These are phyloP conservation scores for Didymella pinodella DNA, from an alignment of 2,329 filamentous ascomycete genomes.

Conservation along the genomic window DNA sequence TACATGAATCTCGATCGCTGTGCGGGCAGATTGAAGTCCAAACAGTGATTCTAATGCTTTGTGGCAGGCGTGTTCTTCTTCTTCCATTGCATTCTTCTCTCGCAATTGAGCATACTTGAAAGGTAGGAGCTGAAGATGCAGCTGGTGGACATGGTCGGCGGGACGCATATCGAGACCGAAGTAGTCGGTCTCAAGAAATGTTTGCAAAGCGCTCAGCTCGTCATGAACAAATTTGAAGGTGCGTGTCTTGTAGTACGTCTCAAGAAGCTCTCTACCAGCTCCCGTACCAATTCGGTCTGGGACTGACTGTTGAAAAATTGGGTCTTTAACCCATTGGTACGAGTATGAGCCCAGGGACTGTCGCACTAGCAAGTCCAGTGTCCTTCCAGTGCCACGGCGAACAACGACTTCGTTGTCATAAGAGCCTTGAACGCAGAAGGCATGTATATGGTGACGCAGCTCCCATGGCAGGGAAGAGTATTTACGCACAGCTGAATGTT, in stretches of 20 bases:
- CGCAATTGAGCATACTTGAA: conserved; percentile 17
- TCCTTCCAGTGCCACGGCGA: conserved; percentile 10
- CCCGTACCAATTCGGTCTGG: conserved; percentile 7
- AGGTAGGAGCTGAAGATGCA: conserved; percentile 27
- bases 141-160: conserved; percentile 20
- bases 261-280: conserved; percentile 27
- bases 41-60: conserved; percentile 1
- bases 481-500: conserved; percentile 6
- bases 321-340: conserved; percentile 33
- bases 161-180: conserved; percentile 25
- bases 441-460: conserved; percentile 31
- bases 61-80: neutral
- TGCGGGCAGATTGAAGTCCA: neutral
- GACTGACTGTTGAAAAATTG: conserved; percentile 12
- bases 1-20: neutral
- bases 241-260: conserved; percentile 30
- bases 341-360: conserved; percentile 21
- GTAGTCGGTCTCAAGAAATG: conserved; percentile 23
- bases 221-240: conserved; percentile 32
- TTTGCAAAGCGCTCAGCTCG: conserved; percentile 23
- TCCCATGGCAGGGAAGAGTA: conserved; percentile 30
- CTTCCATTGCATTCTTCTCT: neutral
- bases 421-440: conserved; percentile 27
- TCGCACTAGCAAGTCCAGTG: conserved; percentile 24
- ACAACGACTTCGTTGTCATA: conserved; percentile 35